Conservation (phyloP, 495 filamentous ascomycete genomes). For the Amphirosellinia nigrospora region DNA sequence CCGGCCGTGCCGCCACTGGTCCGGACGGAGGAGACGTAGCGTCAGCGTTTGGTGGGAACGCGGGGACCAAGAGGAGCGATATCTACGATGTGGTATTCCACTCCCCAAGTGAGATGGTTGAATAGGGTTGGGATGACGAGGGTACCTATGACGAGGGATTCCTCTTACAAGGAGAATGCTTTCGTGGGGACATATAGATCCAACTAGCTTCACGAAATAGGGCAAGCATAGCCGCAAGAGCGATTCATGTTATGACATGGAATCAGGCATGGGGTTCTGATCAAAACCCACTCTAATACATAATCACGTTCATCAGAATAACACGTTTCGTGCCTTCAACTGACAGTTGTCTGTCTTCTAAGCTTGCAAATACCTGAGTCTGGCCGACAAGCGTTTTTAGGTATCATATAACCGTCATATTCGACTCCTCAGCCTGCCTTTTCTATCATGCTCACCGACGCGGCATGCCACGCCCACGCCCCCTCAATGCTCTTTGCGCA, state of each 20-base stretch:
- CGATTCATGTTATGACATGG: neutral
- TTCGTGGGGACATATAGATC: neutral
- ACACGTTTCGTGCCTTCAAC: neutral
- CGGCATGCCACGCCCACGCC: constrained; percentile 90
- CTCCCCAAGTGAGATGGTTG: constrained; percentile 16
- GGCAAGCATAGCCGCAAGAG: neutral
- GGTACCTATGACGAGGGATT: neutral
- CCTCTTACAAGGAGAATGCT: neutral
- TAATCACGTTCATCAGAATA: constrained; percentile 10
- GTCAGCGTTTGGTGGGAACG: neutral
- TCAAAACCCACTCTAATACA: neutral
- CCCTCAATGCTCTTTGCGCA: constrained; percentile 85
- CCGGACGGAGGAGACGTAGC: neutral
- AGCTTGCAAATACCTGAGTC: constrained; percentile 26
- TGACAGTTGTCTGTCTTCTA: constrained; percentile 22
- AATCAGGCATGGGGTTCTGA: neutral
- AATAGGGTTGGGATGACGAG: neutral
- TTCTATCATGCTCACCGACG: constrained; percentile 59
- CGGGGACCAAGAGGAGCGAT: constrained; percentile 33
- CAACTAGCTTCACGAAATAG: neutral
- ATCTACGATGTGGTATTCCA: constrained; percentile 40
- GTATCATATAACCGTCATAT: constrained; percentile 31
- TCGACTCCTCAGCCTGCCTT: neutral
- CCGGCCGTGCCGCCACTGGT: too few relatives aligned
- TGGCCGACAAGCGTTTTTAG: constrained; percentile 27